Evolutionary conservation across 192 early-diverging fungal species (phyloP).

Genomic region (Coemansia guatemalensis): DNA sequence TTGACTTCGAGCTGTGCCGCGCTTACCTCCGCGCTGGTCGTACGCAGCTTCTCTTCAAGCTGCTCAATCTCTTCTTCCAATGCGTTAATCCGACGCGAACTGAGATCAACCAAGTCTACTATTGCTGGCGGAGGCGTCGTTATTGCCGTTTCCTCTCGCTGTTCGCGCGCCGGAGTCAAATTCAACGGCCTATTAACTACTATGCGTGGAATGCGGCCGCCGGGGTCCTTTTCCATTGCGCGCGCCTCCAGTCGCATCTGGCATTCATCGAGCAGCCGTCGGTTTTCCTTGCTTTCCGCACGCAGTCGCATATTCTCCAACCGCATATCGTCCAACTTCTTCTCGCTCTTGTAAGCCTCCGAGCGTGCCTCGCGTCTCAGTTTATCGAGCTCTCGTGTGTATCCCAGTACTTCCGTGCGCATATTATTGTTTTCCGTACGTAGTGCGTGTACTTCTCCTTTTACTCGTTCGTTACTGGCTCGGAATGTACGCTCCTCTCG

Average conservation of each 20-base stretch:
- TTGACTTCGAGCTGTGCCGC: constrained; percentile 35
- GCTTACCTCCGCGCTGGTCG: constrained; percentile 14
- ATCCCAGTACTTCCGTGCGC: constrained; percentile 35
- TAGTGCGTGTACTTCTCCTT: constrained; percentile 24
- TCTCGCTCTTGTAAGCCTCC: constrained; percentile 21
- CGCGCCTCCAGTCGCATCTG: constrained; percentile 22
- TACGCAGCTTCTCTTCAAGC: constrained; percentile 28
- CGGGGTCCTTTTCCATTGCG: constrained; percentile 21
- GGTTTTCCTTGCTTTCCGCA: constrained; percentile 28
- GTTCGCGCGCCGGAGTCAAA: not conserved
- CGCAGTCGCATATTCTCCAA: constrained; percentile 32
- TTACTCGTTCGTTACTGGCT: constrained; percentile 12
- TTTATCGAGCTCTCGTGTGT: constrained; percentile 32
- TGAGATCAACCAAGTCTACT: constrained; percentile 45
- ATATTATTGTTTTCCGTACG: constrained; percentile 50
- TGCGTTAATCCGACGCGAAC: constrained; percentile 33
- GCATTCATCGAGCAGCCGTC: constrained; percentile 24
- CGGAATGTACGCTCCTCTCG: constrained; percentile 42
- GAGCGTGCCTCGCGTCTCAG: constrained; percentile 27
- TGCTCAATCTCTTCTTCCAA: constrained; percentile 43
- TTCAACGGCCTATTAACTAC: constrained; percentile 5
- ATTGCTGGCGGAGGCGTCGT: constrained; percentile 18
- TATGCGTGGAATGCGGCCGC: constrained; percentile 29
- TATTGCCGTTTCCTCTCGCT: not conserved
- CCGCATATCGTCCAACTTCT: constrained; percentile 26